These are phyloP conservation scores for Talaromyces stipitatus DNA, from an alignment of 495 filamentous ascomycete genomes.

Conservation along the genomic window DNA sequence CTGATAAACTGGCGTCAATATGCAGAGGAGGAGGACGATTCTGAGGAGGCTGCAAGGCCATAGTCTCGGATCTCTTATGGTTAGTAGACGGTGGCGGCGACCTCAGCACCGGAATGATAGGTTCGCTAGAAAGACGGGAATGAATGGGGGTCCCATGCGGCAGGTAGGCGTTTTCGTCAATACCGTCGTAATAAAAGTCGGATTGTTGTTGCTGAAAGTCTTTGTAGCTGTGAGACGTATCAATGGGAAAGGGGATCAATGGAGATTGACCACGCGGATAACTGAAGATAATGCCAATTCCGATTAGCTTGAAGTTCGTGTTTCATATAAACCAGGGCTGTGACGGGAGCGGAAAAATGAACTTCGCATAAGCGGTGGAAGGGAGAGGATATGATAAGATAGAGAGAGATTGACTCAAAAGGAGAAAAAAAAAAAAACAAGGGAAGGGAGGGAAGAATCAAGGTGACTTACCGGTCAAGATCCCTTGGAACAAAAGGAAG, in stretches of 20 bases:
- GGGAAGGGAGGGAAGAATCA: constrained; percentile 4
- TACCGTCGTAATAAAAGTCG: constrained; percentile 19
- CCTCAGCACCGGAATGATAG: constrained; percentile 35
- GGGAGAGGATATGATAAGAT: background rate
- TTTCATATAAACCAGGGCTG: background rate
- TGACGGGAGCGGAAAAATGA: constrained; percentile 3
- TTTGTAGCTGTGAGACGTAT: constrained; percentile 18
- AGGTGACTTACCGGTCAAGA: constrained; percentile 33
- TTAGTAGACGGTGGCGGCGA: constrained; percentile 33
- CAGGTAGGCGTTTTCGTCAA: constrained; percentile 28
- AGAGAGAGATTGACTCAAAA: background rate
- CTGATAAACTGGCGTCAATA: constrained; percentile 26
- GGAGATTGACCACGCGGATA: constrained; percentile 29
- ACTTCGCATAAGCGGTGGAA: background rate
- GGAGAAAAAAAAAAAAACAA: constrained; percentile 9
- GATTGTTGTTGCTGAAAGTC: constrained; percentile 11
- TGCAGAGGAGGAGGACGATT: constrained; percentile 33
- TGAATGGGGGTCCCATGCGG: constrained; percentile 36
- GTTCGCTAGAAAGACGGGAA: constrained; percentile 40
- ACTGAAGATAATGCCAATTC: constrained; percentile 13
- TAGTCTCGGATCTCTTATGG: constrained; percentile 33
- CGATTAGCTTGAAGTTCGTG: background rate
- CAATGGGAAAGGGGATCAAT: constrained; percentile 27
- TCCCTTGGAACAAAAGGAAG: constrained; percentile 28
- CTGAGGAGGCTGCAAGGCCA: constrained; percentile 33